Base-by-base conservation (phyloP, 2,329 filamentous ascomycete genomes). In the Sarocladium oryzae region DNA sequence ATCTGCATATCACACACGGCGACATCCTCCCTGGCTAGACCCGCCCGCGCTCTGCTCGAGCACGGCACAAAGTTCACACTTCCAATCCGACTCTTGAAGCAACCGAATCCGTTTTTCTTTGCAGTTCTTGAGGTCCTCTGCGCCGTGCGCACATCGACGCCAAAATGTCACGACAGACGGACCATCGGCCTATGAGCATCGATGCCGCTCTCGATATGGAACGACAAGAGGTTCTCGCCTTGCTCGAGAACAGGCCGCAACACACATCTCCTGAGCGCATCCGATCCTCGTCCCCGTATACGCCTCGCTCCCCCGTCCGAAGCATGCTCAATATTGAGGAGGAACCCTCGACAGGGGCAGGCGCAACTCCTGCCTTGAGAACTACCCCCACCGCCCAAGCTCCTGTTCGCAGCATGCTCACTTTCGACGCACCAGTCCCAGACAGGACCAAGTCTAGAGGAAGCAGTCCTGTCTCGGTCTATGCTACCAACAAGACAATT, bases 191-290 rank as follows among this genome's bases (percentile, higher is more conserved):
- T 18, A 89, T 89, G 84, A 89, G 86, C 61, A 80, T 91, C 61
- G 87, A 89, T 69, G 80, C 85, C 46, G 81, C 84, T 57, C 75
- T 90, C 56, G 87, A 90, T 63, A 84, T 89, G 72, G 88, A 92
- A 73, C 79, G 86, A 55, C 75, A 77, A 56, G 86, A 89, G 68
- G 83, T 90, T 35, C 73, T 89, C 57, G 82, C 82, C 45, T 71
- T 89, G 55, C 73, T 89, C 37, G 83, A 86, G 11, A 77, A 76
- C 40, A 71, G 69, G 49, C 60, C 58, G 55, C 60, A 59, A 50
- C 24, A 65, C 10, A 63, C 64, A 20, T 61, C 69, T 13, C 58
- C 67, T 7, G 60, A 62, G 4, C 66, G 72, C 20, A 63, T 61
- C 59, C 71, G 76, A 57, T 75, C 76, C 37, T 69, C 73, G 18